Evolutionary conservation across 192 early-diverging fungal genomes (phyloP).

Genomic region (Coemansia sp.): DNA sequence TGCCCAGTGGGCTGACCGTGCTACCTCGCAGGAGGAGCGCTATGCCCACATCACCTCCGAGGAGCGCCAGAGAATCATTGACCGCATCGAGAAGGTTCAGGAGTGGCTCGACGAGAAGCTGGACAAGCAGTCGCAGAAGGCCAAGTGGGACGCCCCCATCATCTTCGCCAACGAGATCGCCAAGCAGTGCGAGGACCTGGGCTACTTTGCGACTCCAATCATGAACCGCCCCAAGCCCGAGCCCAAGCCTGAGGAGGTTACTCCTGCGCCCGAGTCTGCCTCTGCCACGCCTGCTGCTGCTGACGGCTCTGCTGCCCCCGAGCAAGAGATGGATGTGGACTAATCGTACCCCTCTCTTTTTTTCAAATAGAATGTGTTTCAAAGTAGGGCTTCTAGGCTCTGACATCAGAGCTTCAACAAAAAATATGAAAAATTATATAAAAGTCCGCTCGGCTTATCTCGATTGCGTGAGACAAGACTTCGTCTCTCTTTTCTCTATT

Average conservation of each 20-base stretch:
- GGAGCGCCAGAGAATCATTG: conserved; percentile 82
- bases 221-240: conserved; percentile 91
- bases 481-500: not conserved
- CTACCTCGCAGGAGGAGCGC: conserved; percentile 78
- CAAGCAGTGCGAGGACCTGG: conserved; percentile 71
- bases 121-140: conserved; percentile 70
- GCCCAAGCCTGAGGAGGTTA: conserved; percentile 58
- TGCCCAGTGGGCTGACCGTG: conserved; percentile 70
- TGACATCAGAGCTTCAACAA: not conserved
- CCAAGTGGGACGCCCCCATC: conserved; percentile 76
- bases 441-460: not conserved
- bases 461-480: not conserved
- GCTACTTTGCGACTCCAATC: conserved; percentile 75
- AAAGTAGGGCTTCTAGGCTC: not conserved
- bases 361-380: not conserved
- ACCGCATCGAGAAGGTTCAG: conserved; percentile 73
- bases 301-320: conserved; percentile 18
- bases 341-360: conserved; percentile 29
- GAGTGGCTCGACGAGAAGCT: conserved; percentile 87
- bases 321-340: conserved; percentile 71
- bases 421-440: not conserved
- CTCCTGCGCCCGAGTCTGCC: conserved; percentile 42
- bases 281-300: conserved; percentile 12
- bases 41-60: conserved; percentile 84
- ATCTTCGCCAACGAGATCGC: conserved; percentile 74